Evolutionary conservation across 345 rosid species (phyloP).

Genomic region (Corchorus capsularis): DNA sequence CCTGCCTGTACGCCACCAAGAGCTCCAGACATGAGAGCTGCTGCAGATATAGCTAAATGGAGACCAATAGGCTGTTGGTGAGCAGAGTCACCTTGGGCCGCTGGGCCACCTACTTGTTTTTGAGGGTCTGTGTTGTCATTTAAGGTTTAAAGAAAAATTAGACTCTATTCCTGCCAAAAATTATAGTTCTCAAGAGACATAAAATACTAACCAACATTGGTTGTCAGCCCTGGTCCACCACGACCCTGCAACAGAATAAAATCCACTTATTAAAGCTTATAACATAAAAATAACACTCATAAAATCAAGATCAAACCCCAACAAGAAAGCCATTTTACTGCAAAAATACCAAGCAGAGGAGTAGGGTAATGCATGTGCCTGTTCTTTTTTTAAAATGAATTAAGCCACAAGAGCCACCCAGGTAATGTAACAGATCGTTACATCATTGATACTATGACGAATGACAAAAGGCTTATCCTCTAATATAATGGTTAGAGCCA

Average conservation of each 20-base stretch:
- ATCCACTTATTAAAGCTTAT: conserved; percentile 7
- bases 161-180: neutral
- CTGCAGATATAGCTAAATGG: conserved; percentile 75
- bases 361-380: neutral
- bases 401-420: conserved; percentile 4
- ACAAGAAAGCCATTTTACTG: neutral
- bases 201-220: conserved; percentile 54
- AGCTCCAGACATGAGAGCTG: conserved; percentile 73
- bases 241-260: conserved; percentile 66
- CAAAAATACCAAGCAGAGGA: conserved; percentile 1
- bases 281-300: conserved; percentile 7
- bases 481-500: conserved; percentile 8
- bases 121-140: conserved; percentile 45
- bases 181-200: neutral
- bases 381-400: conserved; percentile 2
- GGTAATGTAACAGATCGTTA: neutral
- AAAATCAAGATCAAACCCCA: neutral
- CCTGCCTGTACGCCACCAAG: conserved; percentile 73
- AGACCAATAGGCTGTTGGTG: conserved; percentile 84
- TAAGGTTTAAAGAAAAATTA: conserved; percentile 8
- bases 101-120: conserved; percentile 63
- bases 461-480: neutral
- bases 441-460: neutral
- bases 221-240: conserved; percentile 77
- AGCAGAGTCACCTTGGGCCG: conserved; percentile 45